Conservation (phyloP, 2,329 filamentous ascomycete species). For the Penicillium griseofulvum region DNA sequence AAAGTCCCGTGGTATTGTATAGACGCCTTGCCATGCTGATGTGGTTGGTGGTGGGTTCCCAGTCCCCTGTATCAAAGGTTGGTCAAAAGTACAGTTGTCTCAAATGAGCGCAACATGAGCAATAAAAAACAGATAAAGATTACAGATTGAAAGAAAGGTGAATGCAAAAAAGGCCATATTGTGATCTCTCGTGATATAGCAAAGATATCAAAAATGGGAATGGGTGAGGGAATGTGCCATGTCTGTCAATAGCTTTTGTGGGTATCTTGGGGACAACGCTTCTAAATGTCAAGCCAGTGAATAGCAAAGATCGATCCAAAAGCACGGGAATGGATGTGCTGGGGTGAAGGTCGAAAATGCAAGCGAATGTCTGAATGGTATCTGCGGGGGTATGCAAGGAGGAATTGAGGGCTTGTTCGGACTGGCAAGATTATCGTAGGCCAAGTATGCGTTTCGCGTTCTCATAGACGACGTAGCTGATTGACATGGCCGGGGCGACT, state of each 20-base stretch:
- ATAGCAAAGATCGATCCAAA: not conserved
- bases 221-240: constrained; percentile 13
- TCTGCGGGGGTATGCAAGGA: not conserved
- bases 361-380: not conserved
- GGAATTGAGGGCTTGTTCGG: not conserved
- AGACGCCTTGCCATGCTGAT: constrained; percentile 37
- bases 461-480: constrained; percentile 92
- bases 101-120: constrained; percentile 2
- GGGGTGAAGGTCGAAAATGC: constrained; percentile 1
- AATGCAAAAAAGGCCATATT: not conserved
- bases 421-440: constrained; percentile 37
- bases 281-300: constrained; percentile 16
- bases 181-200: not conserved
- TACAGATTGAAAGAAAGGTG: constrained; percentile 1
- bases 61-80: constrained; percentile 9
- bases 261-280: constrained; percentile 30
- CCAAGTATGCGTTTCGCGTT: constrained; percentile 74
- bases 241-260: constrained; percentile 21
- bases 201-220: not conserved
- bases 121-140: not conserved
- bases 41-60: constrained; percentile 15
- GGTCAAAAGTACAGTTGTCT: constrained; percentile 7
- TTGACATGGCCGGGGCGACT: constrained; percentile 91
- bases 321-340: not conserved
- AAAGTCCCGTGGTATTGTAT: constrained; percentile 25